These are phyloP conservation scores for Apiospora sp. DNA, from an alignment of 2,329 filamentous ascomycete genomes.

Conservation along the genomic window DNA sequence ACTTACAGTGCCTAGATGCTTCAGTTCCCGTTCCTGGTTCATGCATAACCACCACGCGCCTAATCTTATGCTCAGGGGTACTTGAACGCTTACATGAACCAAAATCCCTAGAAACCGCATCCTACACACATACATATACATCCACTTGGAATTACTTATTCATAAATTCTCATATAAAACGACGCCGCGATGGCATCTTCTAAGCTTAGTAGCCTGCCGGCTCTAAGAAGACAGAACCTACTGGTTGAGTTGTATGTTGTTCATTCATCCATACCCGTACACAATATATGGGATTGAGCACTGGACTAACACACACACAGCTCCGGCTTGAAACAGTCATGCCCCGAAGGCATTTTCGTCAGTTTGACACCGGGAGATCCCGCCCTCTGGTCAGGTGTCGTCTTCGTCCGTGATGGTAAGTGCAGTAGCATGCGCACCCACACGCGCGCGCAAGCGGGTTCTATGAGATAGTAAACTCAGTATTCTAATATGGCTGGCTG, in stretches of 20 bases:
- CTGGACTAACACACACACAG: constrained; percentile 53
- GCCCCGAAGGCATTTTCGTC: constrained; percentile 87
- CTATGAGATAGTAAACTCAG: too few species aligned
- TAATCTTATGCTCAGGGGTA: constrained; percentile 9
- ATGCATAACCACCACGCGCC: constrained; percentile 11
- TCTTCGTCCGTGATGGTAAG: constrained; percentile 88
- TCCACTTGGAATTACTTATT: neutral
- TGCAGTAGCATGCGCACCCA: neutral
- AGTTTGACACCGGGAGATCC: constrained; percentile 83
- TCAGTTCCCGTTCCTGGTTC: constrained; percentile 1
- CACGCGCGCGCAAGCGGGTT: neutral
- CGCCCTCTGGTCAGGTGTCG: constrained; percentile 85
- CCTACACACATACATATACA: neutral
- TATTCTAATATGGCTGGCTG: too few species aligned
- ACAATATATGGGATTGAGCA: neutral
- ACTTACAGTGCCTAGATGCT: constrained; percentile 2
- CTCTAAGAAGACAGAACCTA: constrained; percentile 77
- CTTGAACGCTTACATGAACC: neutral
- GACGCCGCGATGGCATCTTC: constrained; percentile 50
- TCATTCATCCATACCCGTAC: neutral
- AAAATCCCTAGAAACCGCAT: neutral
- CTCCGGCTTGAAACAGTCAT: constrained; percentile 80
- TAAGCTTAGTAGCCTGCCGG: constrained; percentile 56
- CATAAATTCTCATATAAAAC: neutral
- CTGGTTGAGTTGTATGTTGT: constrained; percentile 79